Percentiles rank a stretch among this genome's conserved stretches.
Evolutionary conservation across 106 monocot genomes (phyloP).

Genomic region (Cymbidium sinense): DNA sequence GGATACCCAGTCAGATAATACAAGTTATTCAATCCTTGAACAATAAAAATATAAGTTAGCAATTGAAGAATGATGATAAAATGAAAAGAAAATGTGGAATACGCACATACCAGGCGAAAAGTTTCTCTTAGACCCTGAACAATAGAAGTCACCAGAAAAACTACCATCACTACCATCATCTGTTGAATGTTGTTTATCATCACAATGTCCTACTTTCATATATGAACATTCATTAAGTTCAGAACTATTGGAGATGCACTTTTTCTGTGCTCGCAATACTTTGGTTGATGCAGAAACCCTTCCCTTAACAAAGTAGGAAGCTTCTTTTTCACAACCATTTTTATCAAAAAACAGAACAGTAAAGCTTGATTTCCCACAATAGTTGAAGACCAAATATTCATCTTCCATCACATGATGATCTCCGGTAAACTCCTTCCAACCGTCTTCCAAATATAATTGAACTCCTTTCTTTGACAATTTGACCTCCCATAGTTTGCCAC

Average conservation of each 20-base stretch:
- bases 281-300: background rate
- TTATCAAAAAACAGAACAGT: constrained; percentile 16
- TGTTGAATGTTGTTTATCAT: background rate
- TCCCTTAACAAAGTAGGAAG: constrained; percentile 4
- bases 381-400: constrained; percentile 22
- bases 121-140: background rate
- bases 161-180: background rate
- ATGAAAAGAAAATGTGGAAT: too few relatives aligned
- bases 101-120: background rate
- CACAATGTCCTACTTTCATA: background rate
- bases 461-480: constrained; percentile 1
- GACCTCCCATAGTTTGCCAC: constrained; percentile 14
- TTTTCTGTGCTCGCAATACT: background rate
- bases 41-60: background rate
- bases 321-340: constrained; percentile 15
- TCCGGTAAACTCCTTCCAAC: constrained; percentile 23
- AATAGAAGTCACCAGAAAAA: background rate
- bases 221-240: background rate
- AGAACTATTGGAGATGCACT: background rate
- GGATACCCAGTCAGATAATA: too few relatives aligned
- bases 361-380: constrained; percentile 14
- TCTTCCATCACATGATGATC: constrained; percentile 14
- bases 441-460: constrained; percentile 10
- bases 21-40: background rate
- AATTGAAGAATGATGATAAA: background rate